A percentile compares a stretch with the other conserved stretches of the same genome.
phyloP scores from a whole-genome alignment of 768 basidiomycete species.

The Exidia glandulosa region DNA sequence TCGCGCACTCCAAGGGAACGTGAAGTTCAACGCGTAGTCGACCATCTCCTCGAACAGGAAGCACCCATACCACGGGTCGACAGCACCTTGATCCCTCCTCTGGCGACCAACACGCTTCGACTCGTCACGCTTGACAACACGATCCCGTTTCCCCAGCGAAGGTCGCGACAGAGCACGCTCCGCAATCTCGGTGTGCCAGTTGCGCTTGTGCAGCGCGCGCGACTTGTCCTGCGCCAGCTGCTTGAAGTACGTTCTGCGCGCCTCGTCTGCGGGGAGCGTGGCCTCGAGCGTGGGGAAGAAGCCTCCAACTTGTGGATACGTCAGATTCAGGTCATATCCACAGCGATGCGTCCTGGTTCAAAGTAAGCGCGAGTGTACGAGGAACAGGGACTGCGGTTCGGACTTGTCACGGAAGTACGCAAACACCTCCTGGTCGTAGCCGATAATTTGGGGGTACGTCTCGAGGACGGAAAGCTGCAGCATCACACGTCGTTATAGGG shows the following conservation, averaged over 20 bases:
- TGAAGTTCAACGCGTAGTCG: slow-evolving; percentile 64
- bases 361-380: neutral
- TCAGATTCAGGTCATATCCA: slow-evolving; percentile 52
- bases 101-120: slow-evolving; percentile 38
- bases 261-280: slow-evolving; percentile 7
- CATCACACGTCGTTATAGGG: too few species aligned
- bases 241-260: neutral
- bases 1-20: slow-evolving; percentile 43
- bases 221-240: neutral
- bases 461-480: slow-evolving; percentile 44
- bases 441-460: slow-evolving; percentile 69
- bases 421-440: slow-evolving; percentile 52
- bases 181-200: neutral
- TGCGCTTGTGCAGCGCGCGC: slow-evolving; percentile 19
- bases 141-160: slow-evolving; percentile 1
- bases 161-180: neutral
- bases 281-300: slow-evolving; percentile 29
- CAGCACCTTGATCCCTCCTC: slow-evolving; percentile 41
- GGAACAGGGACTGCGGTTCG: neutral
- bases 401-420: slow-evolving; percentile 36
- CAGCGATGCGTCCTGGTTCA: slow-evolving; percentile 46
- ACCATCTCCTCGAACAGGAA: slow-evolving; percentile 51
- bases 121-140: neutral
- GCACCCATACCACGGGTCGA: slow-evolving; percentile 43
- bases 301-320: slow-evolving; percentile 51